These are phyloP conservation scores for Flaveria robusta DNA, from an alignment of 129 eudicot genomes.

Conservation along the genomic window DNA sequence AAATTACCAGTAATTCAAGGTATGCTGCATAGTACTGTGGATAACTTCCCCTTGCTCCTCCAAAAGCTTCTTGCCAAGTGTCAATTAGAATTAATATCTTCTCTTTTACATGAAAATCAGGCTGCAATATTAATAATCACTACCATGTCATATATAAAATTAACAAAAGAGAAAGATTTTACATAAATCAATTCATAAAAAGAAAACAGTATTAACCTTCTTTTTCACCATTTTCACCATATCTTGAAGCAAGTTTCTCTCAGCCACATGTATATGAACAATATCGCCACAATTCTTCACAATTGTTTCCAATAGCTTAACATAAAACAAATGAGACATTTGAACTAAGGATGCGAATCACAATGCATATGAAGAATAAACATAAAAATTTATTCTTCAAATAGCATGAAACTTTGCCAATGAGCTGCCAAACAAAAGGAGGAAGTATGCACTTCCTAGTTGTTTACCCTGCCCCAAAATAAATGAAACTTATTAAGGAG, in stretches of 20 bases:
- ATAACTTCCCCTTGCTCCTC: constrained; percentile 87
- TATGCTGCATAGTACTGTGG: constrained; percentile 90
- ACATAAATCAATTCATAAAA: background rate
- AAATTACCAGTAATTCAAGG: constrained; percentile 78
- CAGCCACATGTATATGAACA: constrained; percentile 89
- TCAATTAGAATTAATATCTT: constrained; percentile 84
- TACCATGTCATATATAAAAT: constrained; percentile 20
- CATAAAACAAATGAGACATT: constrained; percentile 17
- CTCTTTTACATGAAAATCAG: constrained; percentile 89
- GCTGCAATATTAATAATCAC: constrained; percentile 43
- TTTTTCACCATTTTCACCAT: constrained; percentile 85
- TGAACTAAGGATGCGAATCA: background rate
- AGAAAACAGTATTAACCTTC: constrained; percentile 54
- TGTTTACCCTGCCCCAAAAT: background rate
- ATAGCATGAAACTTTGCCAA: background rate
- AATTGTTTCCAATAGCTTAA: constrained; percentile 81
- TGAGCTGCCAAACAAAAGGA: background rate
- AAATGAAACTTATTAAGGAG: background rate
- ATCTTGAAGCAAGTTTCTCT: constrained; percentile 74
- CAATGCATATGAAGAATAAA: background rate
- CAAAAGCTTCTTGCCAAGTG: constrained; percentile 99
- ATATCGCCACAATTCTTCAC: constrained; percentile 87
- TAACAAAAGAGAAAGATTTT: background rate
- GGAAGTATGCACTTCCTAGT: background rate
- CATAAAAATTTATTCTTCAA: background rate